These are phyloP conservation scores for Gracilaria gracilis DNA, from an alignment of 23 red algal genomes.

Conservation along the genomic window DNA sequence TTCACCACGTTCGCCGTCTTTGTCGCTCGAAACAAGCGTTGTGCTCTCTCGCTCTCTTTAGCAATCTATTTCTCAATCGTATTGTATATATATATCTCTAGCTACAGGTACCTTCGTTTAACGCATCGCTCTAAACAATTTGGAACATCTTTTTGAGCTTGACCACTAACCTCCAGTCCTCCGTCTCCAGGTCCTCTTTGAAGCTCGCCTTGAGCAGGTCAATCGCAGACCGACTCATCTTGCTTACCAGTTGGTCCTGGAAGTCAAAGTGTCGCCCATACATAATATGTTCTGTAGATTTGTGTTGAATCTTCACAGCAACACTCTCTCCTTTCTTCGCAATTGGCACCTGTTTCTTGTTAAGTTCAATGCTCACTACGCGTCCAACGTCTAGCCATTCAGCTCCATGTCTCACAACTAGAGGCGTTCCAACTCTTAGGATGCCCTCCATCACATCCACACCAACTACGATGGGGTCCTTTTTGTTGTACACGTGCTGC, in stretches of 20 bases:
- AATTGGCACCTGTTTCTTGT: slow-evolving; percentile 87
- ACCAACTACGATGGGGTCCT: slow-evolving; percentile 95
- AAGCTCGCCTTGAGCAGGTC: slow-evolving; percentile 93
- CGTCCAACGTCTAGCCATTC: slow-evolving; percentile 92
- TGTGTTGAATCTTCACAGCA: slow-evolving; percentile 88
- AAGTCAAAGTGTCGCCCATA: slow-evolving; percentile 96
- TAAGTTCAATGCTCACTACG: slow-evolving; percentile 86
- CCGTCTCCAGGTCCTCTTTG: slow-evolving; percentile 88
- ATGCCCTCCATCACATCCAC: slow-evolving; percentile 92
- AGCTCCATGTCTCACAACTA: slow-evolving; percentile 71
- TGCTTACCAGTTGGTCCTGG: slow-evolving; percentile 80
- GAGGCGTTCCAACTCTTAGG: slow-evolving; percentile 77
- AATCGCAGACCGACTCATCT: slow-evolving; percentile 91
- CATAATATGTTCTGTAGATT: slow-evolving; percentile 87
- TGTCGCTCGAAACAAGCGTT: no score
- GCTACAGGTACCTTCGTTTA: no score
- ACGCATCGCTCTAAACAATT: slow-evolving; percentile 70
- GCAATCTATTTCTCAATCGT: no score
- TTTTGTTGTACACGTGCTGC: slow-evolving; percentile 97
- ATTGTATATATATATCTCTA: no score
- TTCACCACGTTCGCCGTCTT: no score
- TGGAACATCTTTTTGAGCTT: slow-evolving; percentile 95
- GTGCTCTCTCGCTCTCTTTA: background rate
- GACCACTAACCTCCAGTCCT: slow-evolving; percentile 94
- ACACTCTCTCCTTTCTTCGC: slow-evolving; percentile 90